Evolutionary conservation across 208 protist genomes (phyloP), one percentile per base, ranked within the genome.

Genomic region (Naegleria fowleri): DNA sequence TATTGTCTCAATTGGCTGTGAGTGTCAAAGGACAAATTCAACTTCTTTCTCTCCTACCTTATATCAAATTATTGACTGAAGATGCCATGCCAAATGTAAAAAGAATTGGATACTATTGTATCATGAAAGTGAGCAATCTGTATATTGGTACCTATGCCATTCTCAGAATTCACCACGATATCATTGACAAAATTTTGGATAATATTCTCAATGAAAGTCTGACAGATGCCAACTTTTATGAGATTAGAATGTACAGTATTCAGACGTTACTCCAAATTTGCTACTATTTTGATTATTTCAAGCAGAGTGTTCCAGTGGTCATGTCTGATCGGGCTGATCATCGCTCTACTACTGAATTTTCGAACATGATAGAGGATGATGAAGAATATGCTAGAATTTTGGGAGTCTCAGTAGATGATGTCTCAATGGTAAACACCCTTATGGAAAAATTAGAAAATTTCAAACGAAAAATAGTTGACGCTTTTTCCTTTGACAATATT

Each of bases 21-120:
- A 58, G 84, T 55, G 43, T 88, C 0, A 48, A 55, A 39, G 84
- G 84, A 16, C 43, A 58, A 58, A n/a, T 88, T 39, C 13, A 36
- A 5, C n/a, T 88, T 38, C 25, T 58, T 6, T 48, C 84, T n/a
- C 40, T 88, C 29, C 13, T 88, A 9, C 41, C 15, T 13, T 58
- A 13, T 39, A 88, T 88, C 15, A 59, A 48, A 15, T 6, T 48
- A 33, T 38, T 88, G 39, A 48, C 41, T 0, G n/a, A 51, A n/a
- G 84, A 88, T 88, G 39, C 39, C 5, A 88, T 88, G 84, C 84
- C 84, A 33, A 88, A 88, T 38, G 84, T 88, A 11, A 88, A 39
- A 58, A 58, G 9, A 58, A 38, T 19, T 48, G 39, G 25, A 38
- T 33, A 36, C 55, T 88, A 88, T 36, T 58, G 55, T 67, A 67